phyloP scores from a whole-genome alignment of 805 yeast species.

The Lachancea nothofagi region DNA sequence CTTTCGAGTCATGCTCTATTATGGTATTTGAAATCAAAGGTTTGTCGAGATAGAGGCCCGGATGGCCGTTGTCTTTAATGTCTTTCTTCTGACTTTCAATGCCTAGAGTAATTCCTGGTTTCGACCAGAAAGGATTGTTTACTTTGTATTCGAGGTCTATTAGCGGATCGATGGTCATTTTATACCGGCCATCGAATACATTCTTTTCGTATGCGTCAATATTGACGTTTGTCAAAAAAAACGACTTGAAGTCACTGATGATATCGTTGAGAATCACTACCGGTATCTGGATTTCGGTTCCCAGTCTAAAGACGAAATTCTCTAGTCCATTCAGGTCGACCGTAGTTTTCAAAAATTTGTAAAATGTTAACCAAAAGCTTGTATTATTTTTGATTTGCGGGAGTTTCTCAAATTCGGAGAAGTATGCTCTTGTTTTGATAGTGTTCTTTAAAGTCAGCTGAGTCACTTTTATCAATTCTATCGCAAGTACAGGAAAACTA shows the following conservation, averaged over 20 bases:
- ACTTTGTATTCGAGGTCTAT: conserved; percentile 26
- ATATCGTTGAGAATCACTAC: conserved; percentile 41
- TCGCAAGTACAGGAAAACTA: conserved; percentile 37
- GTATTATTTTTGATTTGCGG: conserved; percentile 36
- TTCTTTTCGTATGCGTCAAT: conserved; percentile 25
- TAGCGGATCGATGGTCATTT: conserved; percentile 22
- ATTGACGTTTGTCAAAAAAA: conserved; percentile 34
- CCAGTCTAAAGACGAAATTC: conserved; percentile 42
- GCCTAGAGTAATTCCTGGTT: conserved; percentile 9
- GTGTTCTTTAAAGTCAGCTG: conserved; percentile 30
- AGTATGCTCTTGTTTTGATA: conserved; percentile 30
- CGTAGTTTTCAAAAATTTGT: conserved; percentile 46
- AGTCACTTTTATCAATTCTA: conserved; percentile 31
- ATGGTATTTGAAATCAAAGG: conserved; percentile 41
- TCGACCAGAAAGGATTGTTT: conserved; percentile 28
- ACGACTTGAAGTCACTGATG: conserved; percentile 31
- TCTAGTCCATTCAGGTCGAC: conserved; percentile 42
- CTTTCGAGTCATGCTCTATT: conserved; percentile 19
- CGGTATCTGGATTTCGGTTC: conserved; percentile 44
- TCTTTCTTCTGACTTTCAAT: conserved; percentile 17
- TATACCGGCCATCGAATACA: conserved; percentile 16
- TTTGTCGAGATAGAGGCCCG: conserved; percentile 35
- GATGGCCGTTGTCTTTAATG: conserved; percentile 34
- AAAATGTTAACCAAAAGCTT: conserved; percentile 52
- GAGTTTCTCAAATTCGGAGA: conserved; percentile 25